Evolutionary conservation across 2,329 filamentous ascomycete species (phyloP).

Genomic region (Beauveria sp.): DNA sequence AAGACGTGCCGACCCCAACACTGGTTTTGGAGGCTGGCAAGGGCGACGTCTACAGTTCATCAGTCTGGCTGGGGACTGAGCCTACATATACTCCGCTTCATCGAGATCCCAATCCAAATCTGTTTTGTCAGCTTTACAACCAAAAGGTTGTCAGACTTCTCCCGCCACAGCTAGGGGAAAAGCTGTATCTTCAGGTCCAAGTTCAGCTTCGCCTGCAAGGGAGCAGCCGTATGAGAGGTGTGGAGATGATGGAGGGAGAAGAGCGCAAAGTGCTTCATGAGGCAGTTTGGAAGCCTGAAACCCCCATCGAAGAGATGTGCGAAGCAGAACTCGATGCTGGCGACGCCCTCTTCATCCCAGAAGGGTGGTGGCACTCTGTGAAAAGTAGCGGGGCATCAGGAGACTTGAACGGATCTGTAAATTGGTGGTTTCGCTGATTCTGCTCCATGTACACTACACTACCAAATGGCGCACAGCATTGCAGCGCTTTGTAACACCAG

Average conservation of each 20-base stretch:
- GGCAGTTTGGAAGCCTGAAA: constrained; percentile 56
- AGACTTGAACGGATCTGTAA: constrained; percentile 33
- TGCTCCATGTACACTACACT: background rate
- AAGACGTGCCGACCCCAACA: constrained; percentile 61
- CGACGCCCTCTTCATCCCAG: constrained; percentile 33
- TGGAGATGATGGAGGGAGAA: constrained; percentile 84
- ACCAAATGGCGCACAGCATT: background rate
- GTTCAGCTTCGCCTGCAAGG: constrained; percentile 28
- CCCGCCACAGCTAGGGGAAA: constrained; percentile 53
- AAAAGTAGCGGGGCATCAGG: constrained; percentile 29
- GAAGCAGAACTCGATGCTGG: constrained; percentile 53
- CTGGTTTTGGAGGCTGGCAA: constrained; percentile 57
- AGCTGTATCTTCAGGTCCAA: constrained; percentile 52
- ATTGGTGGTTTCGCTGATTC: constrained; percentile 37
- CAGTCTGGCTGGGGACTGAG: constrained; percentile 79
- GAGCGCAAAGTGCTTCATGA: constrained; percentile 61
- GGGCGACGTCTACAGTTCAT: constrained; percentile 80
- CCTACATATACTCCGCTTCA: constrained; percentile 89
- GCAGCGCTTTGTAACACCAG: background rate
- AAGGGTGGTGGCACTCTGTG: constrained; percentile 41
- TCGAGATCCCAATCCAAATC: constrained; percentile 86
- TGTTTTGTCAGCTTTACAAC: constrained; percentile 77
- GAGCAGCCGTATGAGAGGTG: constrained; percentile 55
- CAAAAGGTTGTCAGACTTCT: constrained; percentile 68
- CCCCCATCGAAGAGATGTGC: constrained; percentile 25